Evolutionary conservation across 495 filamentous ascomycete genomes (phyloP).

Genomic region (Jackrogersella multiformis): DNA sequence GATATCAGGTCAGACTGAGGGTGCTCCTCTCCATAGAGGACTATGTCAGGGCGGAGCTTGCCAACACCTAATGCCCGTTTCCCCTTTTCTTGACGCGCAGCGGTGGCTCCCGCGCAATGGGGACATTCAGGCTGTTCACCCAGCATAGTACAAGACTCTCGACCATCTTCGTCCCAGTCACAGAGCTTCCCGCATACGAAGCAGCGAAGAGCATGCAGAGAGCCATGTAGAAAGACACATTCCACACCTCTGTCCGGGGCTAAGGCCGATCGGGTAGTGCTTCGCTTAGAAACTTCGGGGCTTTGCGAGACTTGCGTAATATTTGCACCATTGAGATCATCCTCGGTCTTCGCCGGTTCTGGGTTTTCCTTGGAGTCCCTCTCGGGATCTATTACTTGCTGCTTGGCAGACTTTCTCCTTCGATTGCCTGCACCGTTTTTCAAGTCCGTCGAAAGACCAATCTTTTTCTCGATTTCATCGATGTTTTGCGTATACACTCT

Average conservation of each 20-base stretch:
- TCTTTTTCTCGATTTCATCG: conserved; percentile 71
- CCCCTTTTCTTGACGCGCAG: conserved; percentile 65
- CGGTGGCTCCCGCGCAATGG: conserved; percentile 64
- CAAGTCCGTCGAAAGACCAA: conserved; percentile 66
- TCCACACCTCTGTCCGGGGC: conserved; percentile 57
- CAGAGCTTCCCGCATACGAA: conserved; percentile 67
- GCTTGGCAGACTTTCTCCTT: conserved; percentile 45
- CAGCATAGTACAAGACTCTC: conserved; percentile 57
- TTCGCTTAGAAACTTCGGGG: conserved; percentile 21
- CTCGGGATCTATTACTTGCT: conserved; percentile 10
- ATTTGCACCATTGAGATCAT: conserved; percentile 9
- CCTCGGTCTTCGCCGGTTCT: conserved; percentile 13
- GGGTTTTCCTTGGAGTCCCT: conserved; percentile 35
- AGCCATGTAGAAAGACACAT: conserved; percentile 73
- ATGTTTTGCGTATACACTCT: conserved; percentile 79
- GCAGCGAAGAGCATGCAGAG: conserved; percentile 67
- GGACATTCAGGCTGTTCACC: conserved; percentile 72
- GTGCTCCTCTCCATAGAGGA: conserved; percentile 76
- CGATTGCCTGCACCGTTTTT: conserved; percentile 65
- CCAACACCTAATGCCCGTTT: conserved; percentile 71
- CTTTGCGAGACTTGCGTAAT: conserved; percentile 25
- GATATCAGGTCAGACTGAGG: conserved; percentile 70
- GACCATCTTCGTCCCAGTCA: conserved; percentile 66
- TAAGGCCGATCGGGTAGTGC: conserved; percentile 51
- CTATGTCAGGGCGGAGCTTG: conserved; percentile 71